Percentiles rank a stretch among this genome's conserved stretches.
These are phyloP conservation scores for Thalassiosira mediterranea DNA, from an alignment of 352 stramenopile genomes.

Conservation along the genomic window DNA sequence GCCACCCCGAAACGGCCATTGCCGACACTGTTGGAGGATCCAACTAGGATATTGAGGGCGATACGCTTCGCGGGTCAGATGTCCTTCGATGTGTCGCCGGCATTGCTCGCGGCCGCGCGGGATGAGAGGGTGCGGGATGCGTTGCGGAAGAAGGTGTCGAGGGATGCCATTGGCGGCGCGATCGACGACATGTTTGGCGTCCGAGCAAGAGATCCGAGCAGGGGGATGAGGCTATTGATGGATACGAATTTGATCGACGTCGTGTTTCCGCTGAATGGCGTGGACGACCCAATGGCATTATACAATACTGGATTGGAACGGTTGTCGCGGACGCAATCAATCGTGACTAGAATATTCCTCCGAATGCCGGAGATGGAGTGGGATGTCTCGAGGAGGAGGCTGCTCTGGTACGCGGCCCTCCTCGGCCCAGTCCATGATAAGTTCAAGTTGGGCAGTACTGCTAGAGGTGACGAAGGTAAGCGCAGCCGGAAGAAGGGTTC, in stretches of 20 bases:
- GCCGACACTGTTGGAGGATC: constrained; percentile 93
- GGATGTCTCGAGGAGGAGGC: constrained; percentile 13
- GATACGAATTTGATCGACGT: constrained; percentile 21
- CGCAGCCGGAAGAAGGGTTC: neutral
- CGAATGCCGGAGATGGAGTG: constrained; percentile 10
- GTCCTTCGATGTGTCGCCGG: constrained; percentile 86
- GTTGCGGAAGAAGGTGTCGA: constrained; percentile 56
- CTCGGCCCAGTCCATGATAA: constrained; percentile 28
- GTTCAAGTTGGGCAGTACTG: neutral
- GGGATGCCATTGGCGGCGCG: constrained; percentile 29
- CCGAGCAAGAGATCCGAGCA: constrained; percentile 11
- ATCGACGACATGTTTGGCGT: constrained; percentile 19
- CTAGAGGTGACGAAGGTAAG: neutral
- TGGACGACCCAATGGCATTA: constrained; percentile 2
- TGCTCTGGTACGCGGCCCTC: constrained; percentile 31
- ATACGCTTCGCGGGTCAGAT: constrained; percentile 94
- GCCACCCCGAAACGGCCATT: constrained; percentile 90
- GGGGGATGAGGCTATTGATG: constrained; percentile 18
- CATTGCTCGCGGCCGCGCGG: constrained; percentile 76
- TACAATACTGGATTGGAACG: constrained; percentile 5
- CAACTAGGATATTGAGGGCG: constrained; percentile 90
- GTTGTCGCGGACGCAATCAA: constrained; percentile 9
- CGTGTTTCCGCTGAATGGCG: constrained; percentile 24
- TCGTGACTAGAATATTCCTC: constrained; percentile 25
- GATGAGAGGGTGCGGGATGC: constrained; percentile 43